phyloP scores from a whole-genome alignment of 2,329 filamentous ascomycete species.

The Aureobasidium sp. region DNA sequence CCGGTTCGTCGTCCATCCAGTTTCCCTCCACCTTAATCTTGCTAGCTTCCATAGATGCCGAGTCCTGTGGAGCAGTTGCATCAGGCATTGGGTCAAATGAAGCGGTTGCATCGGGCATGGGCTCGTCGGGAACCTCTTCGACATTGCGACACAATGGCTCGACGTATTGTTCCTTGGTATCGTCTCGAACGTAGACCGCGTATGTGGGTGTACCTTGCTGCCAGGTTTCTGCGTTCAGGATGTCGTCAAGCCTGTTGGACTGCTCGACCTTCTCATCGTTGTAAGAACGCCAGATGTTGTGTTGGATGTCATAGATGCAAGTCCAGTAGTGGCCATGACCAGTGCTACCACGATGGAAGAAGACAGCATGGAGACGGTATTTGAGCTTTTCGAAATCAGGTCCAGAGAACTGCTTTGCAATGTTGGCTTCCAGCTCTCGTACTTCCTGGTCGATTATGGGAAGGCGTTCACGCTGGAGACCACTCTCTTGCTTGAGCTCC shows the following conservation, averaged over 20 bases:
- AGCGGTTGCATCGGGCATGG: background rate
- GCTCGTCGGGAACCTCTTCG: background rate
- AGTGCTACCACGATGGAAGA: slow-evolving; percentile 70
- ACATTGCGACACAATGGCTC: slow-evolving; percentile 31
- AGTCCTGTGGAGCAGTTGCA: background rate
- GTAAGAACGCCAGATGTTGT: slow-evolving; percentile 80
- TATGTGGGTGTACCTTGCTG: slow-evolving; percentile 71
- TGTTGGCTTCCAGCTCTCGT: slow-evolving; percentile 37
- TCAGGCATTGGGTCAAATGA: background rate
- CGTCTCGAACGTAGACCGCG: slow-evolving; percentile 70
- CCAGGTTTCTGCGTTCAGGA: slow-evolving; percentile 56
- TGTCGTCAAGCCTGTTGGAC: slow-evolving; percentile 52
- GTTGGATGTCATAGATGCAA: slow-evolving; percentile 84
- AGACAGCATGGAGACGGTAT: slow-evolving; percentile 83
- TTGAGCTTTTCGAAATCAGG: slow-evolving; percentile 56
- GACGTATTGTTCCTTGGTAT: slow-evolving; percentile 51
- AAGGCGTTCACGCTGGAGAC: slow-evolving; percentile 39
- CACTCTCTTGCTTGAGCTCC: slow-evolving; percentile 37
- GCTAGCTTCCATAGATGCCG: background rate
- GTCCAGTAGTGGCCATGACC: slow-evolving; percentile 86
- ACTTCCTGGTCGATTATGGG: slow-evolving; percentile 32
- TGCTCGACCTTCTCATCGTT: slow-evolving; percentile 79
- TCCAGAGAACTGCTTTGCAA: slow-evolving; percentile 53
- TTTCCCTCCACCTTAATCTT: background rate
- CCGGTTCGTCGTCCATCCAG: background rate